phyloP scores from a whole-genome alignment of 2,329 filamentous ascomycete genomes.

The Hortaea werneckii region DNA sequence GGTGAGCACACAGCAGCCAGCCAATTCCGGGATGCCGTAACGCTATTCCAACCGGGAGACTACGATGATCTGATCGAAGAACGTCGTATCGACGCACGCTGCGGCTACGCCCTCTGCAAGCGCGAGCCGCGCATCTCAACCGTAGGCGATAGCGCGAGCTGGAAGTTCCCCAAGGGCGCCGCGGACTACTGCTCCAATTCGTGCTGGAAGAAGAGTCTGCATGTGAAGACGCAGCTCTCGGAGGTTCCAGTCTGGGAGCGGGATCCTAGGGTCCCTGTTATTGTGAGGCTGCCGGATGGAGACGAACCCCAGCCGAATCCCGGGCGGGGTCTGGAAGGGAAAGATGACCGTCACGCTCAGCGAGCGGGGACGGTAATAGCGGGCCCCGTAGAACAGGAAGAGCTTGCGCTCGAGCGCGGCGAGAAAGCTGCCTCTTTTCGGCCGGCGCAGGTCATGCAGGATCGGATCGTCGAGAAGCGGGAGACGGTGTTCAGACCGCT shows the following conservation, averaged over 20 bases:
- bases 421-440: constrained; percentile 24
- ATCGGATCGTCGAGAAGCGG: constrained; percentile 24
- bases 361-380: not conserved
- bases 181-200: constrained; percentile 79
- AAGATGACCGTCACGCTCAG: not conserved
- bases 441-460: constrained; percentile 23
- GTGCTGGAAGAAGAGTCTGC: constrained; percentile 72
- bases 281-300: constrained; percentile 20
- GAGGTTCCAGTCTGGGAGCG: constrained; percentile 81
- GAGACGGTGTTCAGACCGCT: constrained; percentile 6
- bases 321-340: not conserved
- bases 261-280: constrained; percentile 35
- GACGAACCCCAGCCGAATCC: constrained; percentile 4
- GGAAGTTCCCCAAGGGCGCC: constrained; percentile 61
- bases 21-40: constrained; percentile 56
- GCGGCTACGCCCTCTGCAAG: constrained; percentile 75
- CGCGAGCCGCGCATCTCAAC: constrained; percentile 41
- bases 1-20: constrained; percentile 39
- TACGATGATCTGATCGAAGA: constrained; percentile 84
- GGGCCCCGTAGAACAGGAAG: constrained; percentile 3
- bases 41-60: constrained; percentile 73
- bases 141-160: constrained; percentile 46
- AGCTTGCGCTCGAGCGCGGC: constrained; percentile 36
- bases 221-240: constrained; percentile 77
- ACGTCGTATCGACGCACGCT: constrained; percentile 71